Evolutionary conservation across 2,329 filamentous ascomycete species (phyloP), one percentile per base, ranked within the genome.

Genomic region (Verruconis gallopava): DNA sequence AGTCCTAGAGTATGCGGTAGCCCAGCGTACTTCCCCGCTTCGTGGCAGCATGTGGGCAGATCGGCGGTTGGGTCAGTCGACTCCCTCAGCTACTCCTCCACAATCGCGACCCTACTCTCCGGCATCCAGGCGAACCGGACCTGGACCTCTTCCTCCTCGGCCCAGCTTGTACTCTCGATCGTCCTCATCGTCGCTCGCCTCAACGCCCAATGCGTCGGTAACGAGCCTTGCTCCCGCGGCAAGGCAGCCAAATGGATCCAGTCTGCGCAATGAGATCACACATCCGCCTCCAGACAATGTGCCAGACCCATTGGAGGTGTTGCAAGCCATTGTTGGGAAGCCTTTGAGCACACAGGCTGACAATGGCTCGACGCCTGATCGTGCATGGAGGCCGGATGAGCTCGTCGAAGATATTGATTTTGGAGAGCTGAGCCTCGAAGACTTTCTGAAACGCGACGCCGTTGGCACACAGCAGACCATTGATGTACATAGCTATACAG

Each of bases 21-120:
- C 49, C 46, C 25, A 9, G 25, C 25, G n/a, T 9, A 30, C 21
- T 11, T 33, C 42, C 18, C 33, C 30, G 34, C 12, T 19, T n/a
- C 40, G 30, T 36, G 39, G 36, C 40, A 61, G 43, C 38, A 93
- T 93, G 85, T 94, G 86, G 86, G 77, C 93, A 56, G 86, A 94
- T 66, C 81, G 86, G 59, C 77, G 93, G 50, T 79, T 81, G 49
- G 77, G 73, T 53, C 79, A 81, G 60, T 73, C 78, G 44, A 40
- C 38, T 13, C 77, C 74, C 58, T 66, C 75, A 62, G 71, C 73
- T 48, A 75, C 76, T 45, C 73, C 77, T 43, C 65, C 77, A 46
- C 69, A 22, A 30, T 19, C n/a, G 11, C 77, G 85, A 56, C 68
- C 79, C 38, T 81, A 77, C 55, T 86, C 85, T 48, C 81, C 84